phyloP scores from a whole-genome alignment of 164 flowering plant genomes.

The Cinnamomum chago region DNA sequence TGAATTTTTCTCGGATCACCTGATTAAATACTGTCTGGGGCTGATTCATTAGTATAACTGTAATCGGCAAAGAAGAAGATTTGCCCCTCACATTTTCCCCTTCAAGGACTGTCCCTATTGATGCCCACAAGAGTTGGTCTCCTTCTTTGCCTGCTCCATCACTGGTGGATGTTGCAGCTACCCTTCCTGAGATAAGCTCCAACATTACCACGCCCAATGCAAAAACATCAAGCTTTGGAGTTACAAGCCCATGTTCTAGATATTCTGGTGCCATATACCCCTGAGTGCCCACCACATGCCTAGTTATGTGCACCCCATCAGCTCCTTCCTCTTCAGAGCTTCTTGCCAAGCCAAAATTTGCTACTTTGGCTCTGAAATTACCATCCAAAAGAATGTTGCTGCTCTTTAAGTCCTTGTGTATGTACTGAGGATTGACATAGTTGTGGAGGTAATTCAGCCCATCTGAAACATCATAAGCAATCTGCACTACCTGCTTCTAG shows the following conservation, averaged over 20 bases:
- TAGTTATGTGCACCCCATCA: conserved; percentile 39
- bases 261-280: conserved; percentile 81
- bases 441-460: conserved; percentile 73
- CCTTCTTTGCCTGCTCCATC: conserved; percentile 15
- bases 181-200: conserved; percentile 68
- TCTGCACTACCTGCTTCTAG: conserved; percentile 68
- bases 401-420: conserved; percentile 66
- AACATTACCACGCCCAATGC: conserved; percentile 62
- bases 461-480: conserved; percentile 56
- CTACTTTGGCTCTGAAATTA: conserved; percentile 46
- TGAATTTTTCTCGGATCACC: no score
- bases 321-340: conserved; percentile 10
- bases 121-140: conserved; percentile 26
- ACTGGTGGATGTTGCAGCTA: conserved; percentile 24
- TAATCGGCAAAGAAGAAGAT: neutral
- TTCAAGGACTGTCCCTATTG: conserved; percentile 36
- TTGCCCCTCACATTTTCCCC: conserved; percentile 50
- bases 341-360: conserved; percentile 59
- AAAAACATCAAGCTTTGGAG: conserved; percentile 66
- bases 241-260: conserved; percentile 54
- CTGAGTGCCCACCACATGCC: conserved; percentile 63
- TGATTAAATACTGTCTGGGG: neutral
- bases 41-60: neutral
- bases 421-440: conserved; percentile 40
- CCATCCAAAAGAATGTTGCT: conserved; percentile 54